Base-by-base conservation (phyloP, 2,329 filamentous ascomycete genomes). In the Nannizziopsis arthrosporioides region DNA sequence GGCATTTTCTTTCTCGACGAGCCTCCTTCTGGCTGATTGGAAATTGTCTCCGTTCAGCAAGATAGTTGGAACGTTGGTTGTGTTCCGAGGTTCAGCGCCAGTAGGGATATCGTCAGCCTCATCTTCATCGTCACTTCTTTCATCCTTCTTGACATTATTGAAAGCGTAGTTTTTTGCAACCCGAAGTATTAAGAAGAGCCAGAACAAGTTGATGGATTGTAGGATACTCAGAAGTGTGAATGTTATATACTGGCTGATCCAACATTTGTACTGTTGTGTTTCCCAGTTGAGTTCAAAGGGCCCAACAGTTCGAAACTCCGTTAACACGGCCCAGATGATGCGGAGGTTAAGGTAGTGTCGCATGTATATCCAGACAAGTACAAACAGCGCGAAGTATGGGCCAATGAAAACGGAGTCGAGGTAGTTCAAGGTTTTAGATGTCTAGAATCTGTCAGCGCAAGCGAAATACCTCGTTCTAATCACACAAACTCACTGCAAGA, bases 351-450 rank as follows among this genome's bases (percentile, higher is more conserved):
- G 61, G 39, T 81, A 86, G 69, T 96, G 89, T 48, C 89, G 86
- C 54, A 90, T 72, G 71, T 96, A 95, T 60, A 87, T 80, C 89
- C 89, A 96, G 52, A 83, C 73, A 55, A 71, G 71, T 65, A 93
- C 83, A 71, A 94, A 95, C 57, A 84, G 56, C 61, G 77, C 78
- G 68, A 92, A 95, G 71, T 90, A 94, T 12, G 86, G 87, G 0
- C 75, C 80, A n/a, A 85, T 85, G 40, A 93, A 71, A 50, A 76
- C 71, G 48, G 81, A 80, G 62, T 94, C 84, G 57, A 95, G 70
- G 69, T 96, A 95, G 71, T 94, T 94, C 57, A 95, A 78, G 4
- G 82, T 78, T 71, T 95, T 95, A 52, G 87, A 94, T 1, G 85
- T 92, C 83, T 89, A 56, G 19, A n/a, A 46, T 12, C 36, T 15